Percentiles rank a stretch among this genome's conserved stretches.
These are phyloP conservation scores for Melastoma malabathricum DNA, from an alignment of 345 rosid genomes.

Conservation along the genomic window DNA sequence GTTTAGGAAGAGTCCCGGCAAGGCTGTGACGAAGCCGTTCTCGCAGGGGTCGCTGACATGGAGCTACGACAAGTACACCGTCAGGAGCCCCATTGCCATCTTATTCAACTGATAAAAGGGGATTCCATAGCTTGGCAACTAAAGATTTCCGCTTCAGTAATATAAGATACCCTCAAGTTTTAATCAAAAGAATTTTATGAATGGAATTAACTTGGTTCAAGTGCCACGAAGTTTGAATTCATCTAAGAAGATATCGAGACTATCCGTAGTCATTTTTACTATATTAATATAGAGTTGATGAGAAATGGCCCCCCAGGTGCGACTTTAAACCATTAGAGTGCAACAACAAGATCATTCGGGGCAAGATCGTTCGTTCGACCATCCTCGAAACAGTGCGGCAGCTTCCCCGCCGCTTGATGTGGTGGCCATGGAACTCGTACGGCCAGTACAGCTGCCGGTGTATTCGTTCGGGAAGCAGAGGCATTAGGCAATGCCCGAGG, in stretches of 20 bases:
- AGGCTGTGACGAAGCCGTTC: neutral
- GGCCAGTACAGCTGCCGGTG: constrained; percentile 43
- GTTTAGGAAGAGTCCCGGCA: neutral
- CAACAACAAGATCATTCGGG: constrained; percentile 48
- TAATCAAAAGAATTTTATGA: too few relatives aligned
- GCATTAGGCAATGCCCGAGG: constrained; percentile 32
- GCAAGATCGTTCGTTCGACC: constrained; percentile 25
- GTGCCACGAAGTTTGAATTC: too few relatives aligned
- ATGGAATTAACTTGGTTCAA: too few relatives aligned
- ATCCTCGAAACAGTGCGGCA: neutral
- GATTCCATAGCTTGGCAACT: neutral
- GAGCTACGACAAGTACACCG: neutral
- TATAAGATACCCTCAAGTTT: too few relatives aligned
- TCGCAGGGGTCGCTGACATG: neutral
- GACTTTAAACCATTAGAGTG: constrained; percentile 26
- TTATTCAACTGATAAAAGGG: neutral
- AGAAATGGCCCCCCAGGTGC: too few relatives aligned
- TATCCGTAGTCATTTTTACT: too few relatives aligned
- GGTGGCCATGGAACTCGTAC: constrained; percentile 52
- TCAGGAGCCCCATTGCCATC: neutral
- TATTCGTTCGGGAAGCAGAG: constrained; percentile 20
- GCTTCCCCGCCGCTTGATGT: constrained; percentile 23
- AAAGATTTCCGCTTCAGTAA: too few relatives aligned
- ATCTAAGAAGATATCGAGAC: too few relatives aligned
- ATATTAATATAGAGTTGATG: too few relatives aligned